These are phyloP conservation scores for Haplosporangium gracile DNA, from an alignment of 192 early-diverging fungal species.

Conservation along the genomic window DNA sequence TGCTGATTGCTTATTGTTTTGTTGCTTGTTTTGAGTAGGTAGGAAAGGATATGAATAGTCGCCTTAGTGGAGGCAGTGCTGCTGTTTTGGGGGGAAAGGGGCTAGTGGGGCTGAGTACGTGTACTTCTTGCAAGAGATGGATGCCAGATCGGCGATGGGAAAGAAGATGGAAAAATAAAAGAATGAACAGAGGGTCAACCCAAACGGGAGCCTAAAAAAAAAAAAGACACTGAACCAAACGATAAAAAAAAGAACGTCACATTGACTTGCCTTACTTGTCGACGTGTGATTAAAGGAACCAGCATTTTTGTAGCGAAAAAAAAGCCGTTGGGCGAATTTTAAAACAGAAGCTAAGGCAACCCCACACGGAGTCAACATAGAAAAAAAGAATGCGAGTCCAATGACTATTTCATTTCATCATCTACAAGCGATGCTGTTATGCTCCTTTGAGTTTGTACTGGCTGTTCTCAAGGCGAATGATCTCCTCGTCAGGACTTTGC, in stretches of 20 bases:
- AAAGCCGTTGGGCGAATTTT: background rate
- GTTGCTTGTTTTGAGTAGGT: background rate
- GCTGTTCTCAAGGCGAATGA: slow-evolving; percentile 36
- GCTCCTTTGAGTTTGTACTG: slow-evolving; percentile 52
- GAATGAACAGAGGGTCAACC: no score
- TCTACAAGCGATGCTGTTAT: background rate
- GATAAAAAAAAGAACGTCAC: slow-evolving; percentile 1
- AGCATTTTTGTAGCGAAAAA: background rate
- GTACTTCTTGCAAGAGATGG: background rate
- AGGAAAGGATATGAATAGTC: no score
- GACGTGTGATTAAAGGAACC: background rate
- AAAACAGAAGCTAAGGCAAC: background rate
- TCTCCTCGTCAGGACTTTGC: slow-evolving; percentile 43
- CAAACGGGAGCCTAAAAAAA: background rate
- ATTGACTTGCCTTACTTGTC: background rate
- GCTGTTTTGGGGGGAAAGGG: background rate
- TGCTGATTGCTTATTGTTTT: background rate
- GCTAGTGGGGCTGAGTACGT: background rate
- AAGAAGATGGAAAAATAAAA: background rate
- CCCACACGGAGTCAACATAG: background rate
- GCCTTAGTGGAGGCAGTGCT: background rate
- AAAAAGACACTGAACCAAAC: slow-evolving; percentile 1
- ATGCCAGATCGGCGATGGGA: slow-evolving; percentile 1
- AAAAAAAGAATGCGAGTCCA: background rate
- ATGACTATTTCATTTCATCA: background rate